Conservation (phyloP, 371 early-diverging fungal genomes). For the Mucor ambiguus region DNA sequence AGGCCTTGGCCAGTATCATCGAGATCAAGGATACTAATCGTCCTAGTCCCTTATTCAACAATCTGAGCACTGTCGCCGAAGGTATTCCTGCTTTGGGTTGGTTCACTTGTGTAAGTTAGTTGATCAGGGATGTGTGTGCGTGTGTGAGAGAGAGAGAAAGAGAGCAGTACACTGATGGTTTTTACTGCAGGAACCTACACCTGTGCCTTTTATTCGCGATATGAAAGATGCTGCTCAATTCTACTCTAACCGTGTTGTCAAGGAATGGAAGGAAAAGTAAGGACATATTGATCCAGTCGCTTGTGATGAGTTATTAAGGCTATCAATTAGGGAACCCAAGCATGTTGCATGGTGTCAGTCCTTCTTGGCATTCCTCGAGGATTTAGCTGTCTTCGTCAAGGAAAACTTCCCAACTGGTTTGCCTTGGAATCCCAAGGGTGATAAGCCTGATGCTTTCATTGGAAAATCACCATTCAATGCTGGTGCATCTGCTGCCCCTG, state of each 20-base stretch:
- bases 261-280: constrained; percentile 90
- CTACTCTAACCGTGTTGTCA: constrained; percentile 88
- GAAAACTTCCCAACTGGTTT: constrained; percentile 89
- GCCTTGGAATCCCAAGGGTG: constrained; percentile 88
- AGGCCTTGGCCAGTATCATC: constrained; percentile 64
- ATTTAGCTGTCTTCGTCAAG: constrained; percentile 85
- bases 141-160: no score
- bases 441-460: constrained; percentile 55
- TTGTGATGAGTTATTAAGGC: constrained; percentile 33
- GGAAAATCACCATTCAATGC: constrained; percentile 32
- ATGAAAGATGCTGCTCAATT: constrained; percentile 93
- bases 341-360: constrained; percentile 87
- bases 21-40: constrained; percentile 80
- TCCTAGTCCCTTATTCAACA: constrained; percentile 73
- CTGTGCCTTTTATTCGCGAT: constrained; percentile 86
- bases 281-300: background rate
- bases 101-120: constrained; percentile 78
- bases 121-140: background rate
- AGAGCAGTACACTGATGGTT: background rate
- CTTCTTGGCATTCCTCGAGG: constrained; percentile 70
- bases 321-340: constrained; percentile 61
- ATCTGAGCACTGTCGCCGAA: constrained; percentile 85
- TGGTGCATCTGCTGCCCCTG: constrained; percentile 38
- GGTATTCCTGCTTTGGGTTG: constrained; percentile 92
- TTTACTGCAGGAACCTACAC: constrained; percentile 76